Evolutionary conservation across 352 stramenopile genomes (phyloP), one percentile per base, ranked within the genome.

Genomic region (Phytophthora pseudosyringae): DNA sequence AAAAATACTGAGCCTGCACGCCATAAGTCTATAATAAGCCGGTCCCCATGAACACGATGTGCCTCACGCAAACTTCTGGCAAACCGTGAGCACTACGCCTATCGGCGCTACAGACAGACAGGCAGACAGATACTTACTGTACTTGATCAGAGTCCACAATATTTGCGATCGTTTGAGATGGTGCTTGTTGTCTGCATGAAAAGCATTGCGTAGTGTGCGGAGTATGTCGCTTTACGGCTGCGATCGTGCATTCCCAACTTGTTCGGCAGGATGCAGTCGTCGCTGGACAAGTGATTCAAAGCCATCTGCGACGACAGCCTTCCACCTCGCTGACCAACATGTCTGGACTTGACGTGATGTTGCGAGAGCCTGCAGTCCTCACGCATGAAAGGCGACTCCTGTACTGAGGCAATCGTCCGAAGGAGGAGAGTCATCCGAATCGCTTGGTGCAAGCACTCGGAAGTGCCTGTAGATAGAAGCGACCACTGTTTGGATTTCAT

Each of bases 161-260:
- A 29, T 45, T 29, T 45, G 10, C 15, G 39, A 45, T 45, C 39
- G 39, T 35, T 15, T 45, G 39, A 18, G 39, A 45, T 45, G 39
- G 39, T 51, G 26, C 44, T 50, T 18, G 26, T 29, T 16, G 39
- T 26, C 26, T 26, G 44, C 28, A 51, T 38, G 44, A 39, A 51
- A 10, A 51, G 26, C 21, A 2, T 51, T 12, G 26, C 12, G 28
- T 18, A 18, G 26, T 35, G 25, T 11, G 35, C 11, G 13, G 15
- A 12, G 11, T 2, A 35, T 12, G 13, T 26, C 13, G 7, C 9
- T 45, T 10, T n/a, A 21, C 11, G 5, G 4, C 13, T 45, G 16
- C 36, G 36, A 41, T 21, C 36, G 9, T 41, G 5, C n/a, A 12
- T 28, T 29, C 26, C 16, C 31, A 35, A 7, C 31, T 35, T 35